Conservation (phyloP, 2,329 filamentous ascomycete genomes). For the Colletotrichum ledebouriae region DNA sequence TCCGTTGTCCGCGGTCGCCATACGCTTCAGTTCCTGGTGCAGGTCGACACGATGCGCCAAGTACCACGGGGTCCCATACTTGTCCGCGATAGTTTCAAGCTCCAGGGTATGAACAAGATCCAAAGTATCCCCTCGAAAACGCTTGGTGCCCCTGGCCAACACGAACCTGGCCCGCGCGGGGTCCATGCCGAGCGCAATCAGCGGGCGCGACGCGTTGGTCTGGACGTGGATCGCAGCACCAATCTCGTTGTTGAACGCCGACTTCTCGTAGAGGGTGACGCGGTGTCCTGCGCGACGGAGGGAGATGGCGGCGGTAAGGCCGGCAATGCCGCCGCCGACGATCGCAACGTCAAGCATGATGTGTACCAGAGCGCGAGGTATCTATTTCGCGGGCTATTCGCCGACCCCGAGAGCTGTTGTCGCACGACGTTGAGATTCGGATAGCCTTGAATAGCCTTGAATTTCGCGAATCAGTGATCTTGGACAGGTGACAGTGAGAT, state of each 20-base stretch:
- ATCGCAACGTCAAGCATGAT: constrained; percentile 45
- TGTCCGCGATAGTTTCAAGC: constrained; percentile 4
- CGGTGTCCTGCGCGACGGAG: constrained; percentile 52
- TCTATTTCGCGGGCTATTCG: not conserved
- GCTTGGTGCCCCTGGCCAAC: constrained; percentile 43
- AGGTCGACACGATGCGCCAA: constrained; percentile 56
- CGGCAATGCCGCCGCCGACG: constrained; percentile 55
- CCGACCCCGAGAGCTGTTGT: not conserved
- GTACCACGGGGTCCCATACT: constrained; percentile 47
- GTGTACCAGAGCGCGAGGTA: not conserved
- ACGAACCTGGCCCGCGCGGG: constrained; percentile 48
- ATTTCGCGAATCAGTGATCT: not conserved
- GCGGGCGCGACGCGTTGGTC: constrained; percentile 54
- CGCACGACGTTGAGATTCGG: not conserved
- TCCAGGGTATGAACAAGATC: constrained; percentile 42
- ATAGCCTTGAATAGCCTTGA: not conserved
- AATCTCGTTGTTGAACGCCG: constrained; percentile 52
- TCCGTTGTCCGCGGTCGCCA: constrained; percentile 50
- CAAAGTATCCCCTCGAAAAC: constrained; percentile 24
- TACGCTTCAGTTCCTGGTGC: constrained; percentile 52
- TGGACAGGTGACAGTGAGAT: not conserved
- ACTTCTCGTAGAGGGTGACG: constrained; percentile 55
- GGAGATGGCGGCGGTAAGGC: constrained; percentile 51
- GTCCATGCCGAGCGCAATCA: constrained; percentile 54
- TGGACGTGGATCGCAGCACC: constrained; percentile 57